Evolutionary conservation across 1,284 basidiomycete species (phyloP).

Genomic region (Papiliotrema nemorosa): DNA sequence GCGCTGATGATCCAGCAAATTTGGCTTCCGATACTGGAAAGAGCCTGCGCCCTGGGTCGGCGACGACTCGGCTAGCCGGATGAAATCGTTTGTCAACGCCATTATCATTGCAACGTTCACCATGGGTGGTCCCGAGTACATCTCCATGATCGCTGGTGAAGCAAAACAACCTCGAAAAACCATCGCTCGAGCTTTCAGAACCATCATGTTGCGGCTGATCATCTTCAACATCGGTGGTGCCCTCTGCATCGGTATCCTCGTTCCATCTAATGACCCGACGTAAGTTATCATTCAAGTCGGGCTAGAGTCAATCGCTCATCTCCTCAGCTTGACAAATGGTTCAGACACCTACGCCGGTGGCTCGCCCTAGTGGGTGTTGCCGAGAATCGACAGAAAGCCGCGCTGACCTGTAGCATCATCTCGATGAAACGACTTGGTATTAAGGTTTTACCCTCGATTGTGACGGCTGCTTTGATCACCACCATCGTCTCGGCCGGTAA

Average conservation of each 20-base stretch:
- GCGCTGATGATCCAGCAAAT: conserved; percentile 29
- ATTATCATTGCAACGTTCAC: conserved; percentile 27
- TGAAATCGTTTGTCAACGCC: conserved; percentile 18
- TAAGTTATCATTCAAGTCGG: no score
- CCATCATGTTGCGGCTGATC: conserved; percentile 32
- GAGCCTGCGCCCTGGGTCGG: conserved; percentile 50
- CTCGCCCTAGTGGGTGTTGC: conserved; percentile 7
- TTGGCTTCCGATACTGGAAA: conserved; percentile 59
- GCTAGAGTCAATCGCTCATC: no score
- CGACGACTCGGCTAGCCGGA: conserved; percentile 3
- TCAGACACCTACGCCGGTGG: conserved; percentile 31
- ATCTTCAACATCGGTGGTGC: conserved; percentile 38
- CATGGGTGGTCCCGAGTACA: conserved; percentile 23
- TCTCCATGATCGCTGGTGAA: conserved; percentile 14
- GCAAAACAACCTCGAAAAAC: conserved; percentile 21
- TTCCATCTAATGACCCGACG: conserved; percentile 20
- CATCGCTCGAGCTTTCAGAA: conserved; percentile 36
- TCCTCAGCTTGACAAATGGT: conserved; percentile 3
- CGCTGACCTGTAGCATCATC: conserved; percentile 23
- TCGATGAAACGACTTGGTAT: conserved; percentile 44
- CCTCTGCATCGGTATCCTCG: conserved; percentile 30
- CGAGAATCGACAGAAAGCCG: background rate
- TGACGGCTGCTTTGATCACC: conserved; percentile 43
- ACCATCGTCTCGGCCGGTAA: conserved; percentile 43
- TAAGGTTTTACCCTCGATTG: conserved; percentile 37